Conservation (phyloP, 2,329 filamentous ascomycete genomes). For the Botrytis tulipae region DNA sequence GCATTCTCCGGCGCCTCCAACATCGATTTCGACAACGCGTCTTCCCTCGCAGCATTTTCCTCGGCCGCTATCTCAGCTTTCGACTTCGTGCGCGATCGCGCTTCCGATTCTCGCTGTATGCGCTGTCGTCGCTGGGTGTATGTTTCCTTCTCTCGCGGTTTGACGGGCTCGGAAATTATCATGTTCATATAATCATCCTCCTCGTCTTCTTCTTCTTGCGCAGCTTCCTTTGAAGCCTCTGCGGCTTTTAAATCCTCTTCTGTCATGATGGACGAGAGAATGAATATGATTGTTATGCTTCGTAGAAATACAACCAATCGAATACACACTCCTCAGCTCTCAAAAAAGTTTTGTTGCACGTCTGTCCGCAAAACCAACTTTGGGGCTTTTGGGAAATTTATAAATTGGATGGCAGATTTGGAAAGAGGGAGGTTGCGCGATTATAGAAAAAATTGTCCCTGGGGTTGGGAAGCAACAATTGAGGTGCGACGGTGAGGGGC, state of each 20-base stretch:
- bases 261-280: background rate
- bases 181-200: slow-evolving; percentile 98
- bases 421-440: background rate
- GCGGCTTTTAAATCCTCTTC: background rate
- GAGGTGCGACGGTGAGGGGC: background rate
- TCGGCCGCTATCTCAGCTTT: slow-evolving; percentile 80
- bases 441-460: background rate
- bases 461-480: background rate
- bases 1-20: slow-evolving; percentile 55
- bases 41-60: slow-evolving; percentile 69
- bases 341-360: background rate
- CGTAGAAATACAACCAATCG: background rate
- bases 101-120: slow-evolving; percentile 60
- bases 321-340: background rate
- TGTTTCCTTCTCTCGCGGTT: slow-evolving; percentile 53
- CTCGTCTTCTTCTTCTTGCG: slow-evolving; percentile 37
- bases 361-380: background rate
- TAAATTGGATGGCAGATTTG: background rate
- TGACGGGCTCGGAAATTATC: slow-evolving; percentile 69
- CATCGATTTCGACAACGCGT: slow-evolving; percentile 71
- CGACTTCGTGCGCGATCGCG: slow-evolving; percentile 67
- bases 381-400: background rate
- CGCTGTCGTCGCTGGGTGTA: slow-evolving; percentile 53
- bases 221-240: background rate
- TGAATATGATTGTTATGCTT: background rate